Percentiles rank a stretch among this genome's conserved stretches.
Conservation (phyloP, 2,329 filamentous ascomycete genomes). For the Paraphoma sp. region DNA sequence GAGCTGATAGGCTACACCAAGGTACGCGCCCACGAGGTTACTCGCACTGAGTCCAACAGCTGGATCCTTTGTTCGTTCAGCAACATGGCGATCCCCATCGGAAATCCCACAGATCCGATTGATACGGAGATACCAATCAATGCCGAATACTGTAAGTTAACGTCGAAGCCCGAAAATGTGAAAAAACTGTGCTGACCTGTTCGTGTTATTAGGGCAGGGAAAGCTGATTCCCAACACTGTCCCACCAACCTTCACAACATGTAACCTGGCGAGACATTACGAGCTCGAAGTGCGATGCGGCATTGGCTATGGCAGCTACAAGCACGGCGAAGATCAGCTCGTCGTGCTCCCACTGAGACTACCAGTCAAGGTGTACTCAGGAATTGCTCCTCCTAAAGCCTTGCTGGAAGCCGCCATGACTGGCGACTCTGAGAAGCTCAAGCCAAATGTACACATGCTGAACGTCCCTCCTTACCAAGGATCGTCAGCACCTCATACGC, state of each 20-base stretch:
- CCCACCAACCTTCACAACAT: constrained; percentile 84
- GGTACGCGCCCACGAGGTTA: constrained; percentile 78
- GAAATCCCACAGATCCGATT: constrained; percentile 62
- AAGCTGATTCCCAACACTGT: constrained; percentile 82
- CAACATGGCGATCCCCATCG: constrained; percentile 75
- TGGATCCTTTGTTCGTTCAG: constrained; percentile 78
- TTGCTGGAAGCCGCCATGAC: constrained; percentile 71
- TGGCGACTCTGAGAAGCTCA: constrained; percentile 20
- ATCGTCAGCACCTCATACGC: constrained; percentile 28
- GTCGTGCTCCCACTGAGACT: constrained; percentile 81
- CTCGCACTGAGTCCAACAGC: constrained; percentile 71
- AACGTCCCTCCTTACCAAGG: constrained; percentile 19
- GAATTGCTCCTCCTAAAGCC: constrained; percentile 79
- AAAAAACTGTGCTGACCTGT: neutral
- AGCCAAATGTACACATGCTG: constrained; percentile 9
- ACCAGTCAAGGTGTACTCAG: constrained; percentile 82
- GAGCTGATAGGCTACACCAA: constrained; percentile 81
- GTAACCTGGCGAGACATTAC: constrained; percentile 84
- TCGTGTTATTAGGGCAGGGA: constrained; percentile 60
- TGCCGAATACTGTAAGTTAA: constrained; percentile 61
- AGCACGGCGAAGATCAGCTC: constrained; percentile 67
- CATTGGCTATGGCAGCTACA: constrained; percentile 72
- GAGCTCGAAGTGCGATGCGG: constrained; percentile 84
- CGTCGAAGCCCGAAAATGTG: neutral
- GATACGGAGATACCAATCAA: constrained; percentile 75